These are phyloP conservation scores for Lunasporangiospora selenospora DNA, from an alignment of 192 early-diverging fungal species.

Conservation along the genomic window DNA sequence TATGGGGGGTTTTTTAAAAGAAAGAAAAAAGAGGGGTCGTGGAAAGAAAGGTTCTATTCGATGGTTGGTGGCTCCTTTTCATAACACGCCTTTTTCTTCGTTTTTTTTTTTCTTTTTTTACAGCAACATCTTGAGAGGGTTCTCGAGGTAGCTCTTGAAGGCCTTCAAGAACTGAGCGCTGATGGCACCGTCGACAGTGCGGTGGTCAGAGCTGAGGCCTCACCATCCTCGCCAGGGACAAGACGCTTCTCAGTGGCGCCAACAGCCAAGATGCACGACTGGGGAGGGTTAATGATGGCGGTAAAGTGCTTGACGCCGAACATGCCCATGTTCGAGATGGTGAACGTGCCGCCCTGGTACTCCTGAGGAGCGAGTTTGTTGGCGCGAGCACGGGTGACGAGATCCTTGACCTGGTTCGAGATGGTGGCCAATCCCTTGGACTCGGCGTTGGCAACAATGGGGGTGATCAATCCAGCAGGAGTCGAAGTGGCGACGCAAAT, in stretches of 20 bases:
- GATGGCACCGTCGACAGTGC: constrained; percentile 95
- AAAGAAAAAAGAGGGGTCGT: constrained; percentile 1
- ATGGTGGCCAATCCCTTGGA: constrained; percentile 87
- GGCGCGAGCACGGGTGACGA: constrained; percentile 83
- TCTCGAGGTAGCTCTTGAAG: constrained; percentile 92
- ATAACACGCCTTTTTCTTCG: constrained; percentile 58
- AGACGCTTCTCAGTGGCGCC: constrained; percentile 82
- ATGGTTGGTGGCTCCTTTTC: not conserved
- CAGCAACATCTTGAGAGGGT: constrained; percentile 92
- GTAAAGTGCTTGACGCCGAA: constrained; percentile 93
- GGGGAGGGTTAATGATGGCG: constrained; percentile 98
- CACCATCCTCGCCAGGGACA: constrained; percentile 71
- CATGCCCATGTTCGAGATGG: constrained; percentile 99
- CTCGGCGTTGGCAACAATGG: constrained; percentile 87
- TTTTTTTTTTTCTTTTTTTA: constrained; percentile 54
- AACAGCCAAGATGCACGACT: constrained; percentile 92
- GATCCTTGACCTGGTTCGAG: constrained; percentile 83
- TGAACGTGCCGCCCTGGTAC: constrained; percentile 98
- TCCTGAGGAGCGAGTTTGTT: constrained; percentile 94
- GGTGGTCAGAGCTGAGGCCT: constrained; percentile 92
- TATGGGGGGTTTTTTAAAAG: constrained; percentile 1
- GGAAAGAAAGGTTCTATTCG: not conserved
- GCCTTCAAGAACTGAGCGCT: constrained; percentile 89
- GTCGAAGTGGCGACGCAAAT: constrained; percentile 97
- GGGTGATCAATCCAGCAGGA: constrained; percentile 93